phyloP scores from a whole-genome alignment of 305 asterid species.

The Coffea humblotiana region DNA sequence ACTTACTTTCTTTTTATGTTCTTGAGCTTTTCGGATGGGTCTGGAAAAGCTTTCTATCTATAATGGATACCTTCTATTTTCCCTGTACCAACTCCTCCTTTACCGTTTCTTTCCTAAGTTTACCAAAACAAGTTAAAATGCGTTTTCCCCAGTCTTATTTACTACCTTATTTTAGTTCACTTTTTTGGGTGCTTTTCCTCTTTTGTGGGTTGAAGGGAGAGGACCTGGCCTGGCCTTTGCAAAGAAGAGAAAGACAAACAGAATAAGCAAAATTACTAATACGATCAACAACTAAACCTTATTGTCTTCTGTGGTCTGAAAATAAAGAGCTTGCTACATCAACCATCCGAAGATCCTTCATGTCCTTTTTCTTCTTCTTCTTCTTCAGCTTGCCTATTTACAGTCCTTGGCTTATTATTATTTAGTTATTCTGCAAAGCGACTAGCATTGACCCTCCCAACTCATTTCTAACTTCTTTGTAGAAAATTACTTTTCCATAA shows the following conservation, averaged over 20 bases:
- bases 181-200: constrained; percentile 34
- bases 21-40: not conserved
- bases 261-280: constrained; percentile 9
- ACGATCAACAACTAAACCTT: constrained; percentile 28
- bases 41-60: not conserved
- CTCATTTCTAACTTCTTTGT: not conserved
- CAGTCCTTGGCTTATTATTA: not conserved
- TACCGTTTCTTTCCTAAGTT: constrained; percentile 19
- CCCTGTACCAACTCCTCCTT: not conserved
- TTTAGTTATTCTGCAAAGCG: not conserved
- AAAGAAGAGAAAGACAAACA: constrained; percentile 19
- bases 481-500: not conserved
- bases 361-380: constrained; percentile 19
- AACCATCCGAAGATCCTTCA: constrained; percentile 20
- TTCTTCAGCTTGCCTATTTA: constrained; percentile 3
- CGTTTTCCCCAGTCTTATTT: not conserved
- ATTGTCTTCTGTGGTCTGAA: constrained; percentile 40
- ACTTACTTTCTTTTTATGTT: constrained; percentile 1
- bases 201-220: constrained; percentile 17
- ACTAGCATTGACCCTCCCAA: not conserved
- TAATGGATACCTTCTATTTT: not conserved
- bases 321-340: constrained; percentile 36
- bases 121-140: constrained; percentile 34
- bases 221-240: not conserved
- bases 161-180: not conserved